Evolutionary conservation across 768 basidiomycete genomes (phyloP), one percentile per base, ranked within the genome.

Genomic region (Calocybe cyanea): DNA sequence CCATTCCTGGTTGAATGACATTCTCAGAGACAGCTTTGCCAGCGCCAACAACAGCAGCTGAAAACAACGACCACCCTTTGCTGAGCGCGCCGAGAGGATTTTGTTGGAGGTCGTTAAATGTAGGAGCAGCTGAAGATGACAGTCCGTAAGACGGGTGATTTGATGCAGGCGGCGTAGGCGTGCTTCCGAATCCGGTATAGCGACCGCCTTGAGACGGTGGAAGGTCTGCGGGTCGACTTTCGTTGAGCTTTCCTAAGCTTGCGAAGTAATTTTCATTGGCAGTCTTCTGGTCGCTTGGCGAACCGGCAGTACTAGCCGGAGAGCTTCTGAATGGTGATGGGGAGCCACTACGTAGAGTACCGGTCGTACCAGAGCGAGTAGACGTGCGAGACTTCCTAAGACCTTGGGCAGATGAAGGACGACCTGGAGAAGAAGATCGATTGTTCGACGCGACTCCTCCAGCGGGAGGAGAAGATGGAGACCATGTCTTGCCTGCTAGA

Each of bases 11-110:
- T 63, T 96, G 91, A 48, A 98, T 86, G 35, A 98, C 87, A 54
- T 80, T 85, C 60, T 92, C 88, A 53, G 80, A 78, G 39, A 97
- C 88, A 14, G 68, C 86, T 56, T 80, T 80, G 4, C 83, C 77
- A 15, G 93, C 93, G 41, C 85, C 87, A 1, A 68, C 78, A 11
- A 98, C 84, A 25, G 83, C 92, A 0, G 87, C 77, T 21, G 91
- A 87, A 60, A 99, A 85, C n/a, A 98, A 66, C 19, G 92, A 91
- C 96, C 96, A 98, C 36, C 94, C 92, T 69, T 97, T 97, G 57
- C 80, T 80, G 11, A 97, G 65, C 0, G 95, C 94, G 7, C 79
- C 82, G 30, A 85, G 64, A 0, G 95, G 95, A 59, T 92, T 91
- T 36, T 86, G 80, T 61, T 95, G 90, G 23, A 98, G 66, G 15